Conservation (phyloP, 805 yeast species). For the Saturnispora bothae region DNA sequence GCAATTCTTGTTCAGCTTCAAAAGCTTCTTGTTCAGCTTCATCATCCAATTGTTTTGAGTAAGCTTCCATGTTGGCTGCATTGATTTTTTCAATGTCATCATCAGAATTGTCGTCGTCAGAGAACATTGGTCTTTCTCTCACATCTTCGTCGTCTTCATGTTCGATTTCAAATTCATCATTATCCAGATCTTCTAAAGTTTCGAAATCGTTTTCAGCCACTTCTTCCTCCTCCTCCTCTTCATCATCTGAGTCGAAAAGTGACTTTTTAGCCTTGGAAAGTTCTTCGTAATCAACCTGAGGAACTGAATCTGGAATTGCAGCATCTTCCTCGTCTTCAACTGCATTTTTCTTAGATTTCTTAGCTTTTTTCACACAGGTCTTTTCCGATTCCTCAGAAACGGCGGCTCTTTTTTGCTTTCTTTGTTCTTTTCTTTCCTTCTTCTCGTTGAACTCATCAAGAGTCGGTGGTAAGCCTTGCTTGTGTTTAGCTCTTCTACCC, state of each 20-base stretch:
- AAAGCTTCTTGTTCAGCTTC: constrained; percentile 46
- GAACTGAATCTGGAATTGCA: constrained; percentile 38
- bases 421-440: constrained; percentile 32
- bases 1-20: constrained; percentile 51
- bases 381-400: constrained; percentile 15
- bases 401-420: constrained; percentile 23
- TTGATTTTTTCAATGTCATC: constrained; percentile 62
- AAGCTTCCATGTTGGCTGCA: constrained; percentile 76
- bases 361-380: constrained; percentile 13
- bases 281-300: constrained; percentile 60
- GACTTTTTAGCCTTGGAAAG: constrained; percentile 60
- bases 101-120: constrained; percentile 57
- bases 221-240: constrained; percentile 32
- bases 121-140: constrained; percentile 62
- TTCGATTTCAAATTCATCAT: constrained; percentile 27
- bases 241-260: constrained; percentile 65
- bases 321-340: constrained; percentile 24
- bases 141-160: constrained; percentile 44
- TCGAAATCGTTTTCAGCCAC: constrained; percentile 31
- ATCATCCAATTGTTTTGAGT: constrained; percentile 57
- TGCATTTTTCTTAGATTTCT: constrained; percentile 12
- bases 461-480: constrained; percentile 88
- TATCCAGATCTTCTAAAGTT: constrained; percentile 18
- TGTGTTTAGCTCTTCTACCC: constrained; percentile 92
- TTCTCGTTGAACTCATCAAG: constrained; percentile 64